Base-by-base conservation (phyloP, 495 filamentous ascomycete species). In the Sporormia fimetaria region DNA sequence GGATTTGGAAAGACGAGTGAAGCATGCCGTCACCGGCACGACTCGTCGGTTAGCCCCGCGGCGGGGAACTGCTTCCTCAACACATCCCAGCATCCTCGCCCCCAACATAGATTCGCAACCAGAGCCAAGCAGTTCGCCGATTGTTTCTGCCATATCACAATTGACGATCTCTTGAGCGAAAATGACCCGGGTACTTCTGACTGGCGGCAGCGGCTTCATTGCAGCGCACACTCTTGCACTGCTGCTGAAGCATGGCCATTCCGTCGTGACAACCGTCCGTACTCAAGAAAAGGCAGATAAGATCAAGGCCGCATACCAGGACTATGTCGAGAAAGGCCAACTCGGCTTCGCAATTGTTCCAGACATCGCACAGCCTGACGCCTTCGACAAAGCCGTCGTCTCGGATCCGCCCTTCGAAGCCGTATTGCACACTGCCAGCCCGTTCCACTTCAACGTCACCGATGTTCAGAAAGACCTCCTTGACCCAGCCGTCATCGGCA, bases 371-470 rank as follows among this genome's bases (percentile, higher is more conserved):
- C 44, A 74, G 44, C 70, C 71, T 28, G 68, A 72, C 26, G 83
- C 84, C 47, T 92, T 93, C 58, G 82, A 92, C 49, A 67, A 85
- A 52, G 81, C 82, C 11, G 74, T 86, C 41, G 73, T 75, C 58
- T 75, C 69, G 11, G 62, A 73, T 33, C 81, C 82, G 1, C 81
- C 77, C 2, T 78, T 94, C 44, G 87, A 88, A 44, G 79, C 75
- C 45, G 84, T 96, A 17, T 66, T 94, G 33, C 87, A 96, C 61
- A 93, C 85, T 0, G 87, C 88, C 2, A 81, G 75, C 9, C 86
- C 87, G 3, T 93, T 92, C 64, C 82, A 87, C 57, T 81, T 73
- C 44, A 62, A 61, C 40, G 51, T 67, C 47, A 69, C 66, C 15
- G 81, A 94, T 56, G 70, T 80, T 6, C 67, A 85, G 47, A 90